Evolutionary conservation across 1,284 basidiomycete species (phyloP), one percentile per base, ranked within the genome.

Genomic region (Trametes pubescens): DNA sequence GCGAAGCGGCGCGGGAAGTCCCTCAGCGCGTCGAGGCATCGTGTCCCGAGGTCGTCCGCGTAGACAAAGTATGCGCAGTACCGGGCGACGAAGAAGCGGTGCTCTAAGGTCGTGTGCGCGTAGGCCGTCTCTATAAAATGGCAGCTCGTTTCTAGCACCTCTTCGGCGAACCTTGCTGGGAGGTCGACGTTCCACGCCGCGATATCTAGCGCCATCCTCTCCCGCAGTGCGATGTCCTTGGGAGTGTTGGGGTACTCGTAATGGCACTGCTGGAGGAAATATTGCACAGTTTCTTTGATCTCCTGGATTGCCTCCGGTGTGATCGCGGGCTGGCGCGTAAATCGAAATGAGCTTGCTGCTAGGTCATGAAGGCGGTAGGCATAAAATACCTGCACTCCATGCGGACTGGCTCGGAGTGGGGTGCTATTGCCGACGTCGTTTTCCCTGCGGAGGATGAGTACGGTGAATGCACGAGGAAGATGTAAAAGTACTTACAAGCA

Each of bases 1-100:
- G 51, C 53, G 53, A 69, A 66, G 26, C 65, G 67, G 16, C 59
- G 53, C 6, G 63, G 37, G 51, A 69, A 69, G 21, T 64, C 55
- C 26, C 34, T 47, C 22, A 69, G 59, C n/a, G 65, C 58, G 18
- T 66, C 65, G 14, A 59, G 34, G 48, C 56, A 18, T 21, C 9
- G 51, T 0, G 29, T 52, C 2, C 61, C 62, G 14, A 62, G 57
- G 51, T 69, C 67, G 57, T 69, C 67, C 47, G 63, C 55, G 46
- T 65, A 69, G 44, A 62, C 38, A 51, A 62, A 59, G 48, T 65
- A 66, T 3, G 65, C 67, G 6, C 62, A 65, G 62, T 64, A 69
- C 18, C 61, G 59, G 1, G 65, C 62, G 57, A 62, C 61, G 62
- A 60, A 66, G 52, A 43, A 54, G 40, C 58, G 60, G 53, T 66